phyloP scores from a whole-genome alignment of 2,329 filamentous ascomycete genomes.

The Chrysoporthe austroafricana region DNA sequence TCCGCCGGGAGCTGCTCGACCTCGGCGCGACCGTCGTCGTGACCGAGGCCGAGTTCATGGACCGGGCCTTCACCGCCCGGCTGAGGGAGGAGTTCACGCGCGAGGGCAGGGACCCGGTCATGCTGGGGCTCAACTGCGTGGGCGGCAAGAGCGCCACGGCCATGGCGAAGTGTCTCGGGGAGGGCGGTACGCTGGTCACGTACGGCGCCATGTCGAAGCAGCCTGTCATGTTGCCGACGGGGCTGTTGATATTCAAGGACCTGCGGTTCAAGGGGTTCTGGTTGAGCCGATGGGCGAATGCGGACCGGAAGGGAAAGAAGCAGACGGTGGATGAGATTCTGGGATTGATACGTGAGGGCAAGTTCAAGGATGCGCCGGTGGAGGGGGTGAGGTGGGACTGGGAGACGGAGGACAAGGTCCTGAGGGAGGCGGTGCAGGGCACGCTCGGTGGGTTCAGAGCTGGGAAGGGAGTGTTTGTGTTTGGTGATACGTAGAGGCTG shows the following conservation, averaged over 20 bases:
- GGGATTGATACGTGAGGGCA: constrained; percentile 71
- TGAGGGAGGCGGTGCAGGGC: constrained; percentile 77
- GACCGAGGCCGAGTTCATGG: constrained; percentile 58
- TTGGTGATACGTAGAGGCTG: constrained; percentile 57
- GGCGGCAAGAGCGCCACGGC: constrained; percentile 83
- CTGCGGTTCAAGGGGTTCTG: constrained; percentile 91
- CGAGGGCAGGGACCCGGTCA: constrained; percentile 71
- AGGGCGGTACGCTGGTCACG: constrained; percentile 78
- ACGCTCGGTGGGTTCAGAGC: constrained; percentile 82
- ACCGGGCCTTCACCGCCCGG: constrained; percentile 63
- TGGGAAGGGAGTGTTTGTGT: constrained; percentile 91
- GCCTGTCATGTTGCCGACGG: constrained; percentile 79
- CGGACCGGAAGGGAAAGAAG: constrained; percentile 72
- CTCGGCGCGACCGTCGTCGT: constrained; percentile 63
- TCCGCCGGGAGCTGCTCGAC: constrained; percentile 55
- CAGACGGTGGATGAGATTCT: constrained; percentile 85
- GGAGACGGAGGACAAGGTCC: constrained; percentile 71
- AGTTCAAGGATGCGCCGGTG: constrained; percentile 84
- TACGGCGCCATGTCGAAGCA: constrained; percentile 96
- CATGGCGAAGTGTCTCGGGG: constrained; percentile 73
- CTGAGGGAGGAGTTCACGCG: constrained; percentile 67
- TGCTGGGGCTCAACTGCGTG: constrained; percentile 88
- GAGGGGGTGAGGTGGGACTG: constrained; percentile 82
- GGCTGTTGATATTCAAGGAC: constrained; percentile 91
- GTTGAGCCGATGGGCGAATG: constrained; percentile 87